These are phyloP conservation scores for Didymella glomerata DNA, from an alignment of 2,329 filamentous ascomycete genomes.

Conservation along the genomic window DNA sequence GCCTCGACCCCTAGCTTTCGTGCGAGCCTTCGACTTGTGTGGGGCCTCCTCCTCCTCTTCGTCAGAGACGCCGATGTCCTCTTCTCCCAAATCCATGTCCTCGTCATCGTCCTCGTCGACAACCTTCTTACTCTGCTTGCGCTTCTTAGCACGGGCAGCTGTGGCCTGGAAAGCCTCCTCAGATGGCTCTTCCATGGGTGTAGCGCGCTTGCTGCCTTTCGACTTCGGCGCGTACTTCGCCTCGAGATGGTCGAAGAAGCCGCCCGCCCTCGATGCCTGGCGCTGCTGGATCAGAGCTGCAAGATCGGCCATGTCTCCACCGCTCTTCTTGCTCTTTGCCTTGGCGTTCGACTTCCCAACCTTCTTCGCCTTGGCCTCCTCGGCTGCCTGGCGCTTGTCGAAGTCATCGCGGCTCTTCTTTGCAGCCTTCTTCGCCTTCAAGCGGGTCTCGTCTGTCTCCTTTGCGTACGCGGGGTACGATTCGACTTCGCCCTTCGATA, in stretches of 20 bases:
- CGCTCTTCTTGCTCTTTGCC: slow-evolving; percentile 42
- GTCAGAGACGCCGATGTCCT: slow-evolving; percentile 40
- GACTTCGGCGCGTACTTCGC: slow-evolving; percentile 48
- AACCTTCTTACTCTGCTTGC: slow-evolving; percentile 34
- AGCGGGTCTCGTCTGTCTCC: slow-evolving; percentile 59
- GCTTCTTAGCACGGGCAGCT: slow-evolving; percentile 39
- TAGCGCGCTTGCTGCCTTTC: slow-evolving; percentile 57
- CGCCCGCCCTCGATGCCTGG: slow-evolving; percentile 45
- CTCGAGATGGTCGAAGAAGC: slow-evolving; percentile 48
- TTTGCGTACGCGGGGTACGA: slow-evolving; percentile 73
- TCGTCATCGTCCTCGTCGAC: slow-evolving; percentile 26
- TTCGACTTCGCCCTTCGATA: slow-evolving; percentile 72
- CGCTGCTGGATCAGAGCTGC: slow-evolving; percentile 51
- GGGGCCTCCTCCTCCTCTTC: slow-evolving; percentile 31
- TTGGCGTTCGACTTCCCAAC: slow-evolving; percentile 56
- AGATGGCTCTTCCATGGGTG: slow-evolving; percentile 62
- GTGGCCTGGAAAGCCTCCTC: slow-evolving; percentile 67
- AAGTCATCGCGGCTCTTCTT: slow-evolving; percentile 51
- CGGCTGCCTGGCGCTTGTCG: slow-evolving; percentile 61
- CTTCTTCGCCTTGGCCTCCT: slow-evolving; percentile 67
- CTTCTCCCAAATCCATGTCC: slow-evolving; percentile 34
- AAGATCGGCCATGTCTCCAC: slow-evolving; percentile 47
- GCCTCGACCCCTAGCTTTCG: slow-evolving; percentile 29
- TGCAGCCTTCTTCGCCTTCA: slow-evolving; percentile 46
- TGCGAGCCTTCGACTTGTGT: slow-evolving; percentile 32